A percentile compares a stretch with the other conserved stretches of the same genome.
These are phyloP conservation scores for Endotrypanum monterogeii DNA, from an alignment of 208 protist genomes.

Conservation along the genomic window DNA sequence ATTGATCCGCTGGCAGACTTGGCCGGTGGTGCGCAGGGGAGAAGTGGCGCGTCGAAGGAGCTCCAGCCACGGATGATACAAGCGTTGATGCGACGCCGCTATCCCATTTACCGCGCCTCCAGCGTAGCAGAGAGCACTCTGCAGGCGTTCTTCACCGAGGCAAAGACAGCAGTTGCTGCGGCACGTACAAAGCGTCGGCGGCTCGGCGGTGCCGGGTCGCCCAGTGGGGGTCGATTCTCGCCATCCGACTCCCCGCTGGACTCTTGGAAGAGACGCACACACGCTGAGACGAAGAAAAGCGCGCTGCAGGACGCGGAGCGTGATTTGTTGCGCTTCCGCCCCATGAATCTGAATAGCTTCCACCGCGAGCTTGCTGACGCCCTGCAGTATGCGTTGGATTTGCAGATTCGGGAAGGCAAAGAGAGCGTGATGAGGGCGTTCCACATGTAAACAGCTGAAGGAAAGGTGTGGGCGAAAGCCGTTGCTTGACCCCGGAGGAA, in stretches of 20 bases:
- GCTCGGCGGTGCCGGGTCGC: not conserved
- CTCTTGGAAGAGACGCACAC: no score
- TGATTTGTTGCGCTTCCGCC: constrained; percentile 51
- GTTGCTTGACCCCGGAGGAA: no score
- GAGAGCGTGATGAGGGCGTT: constrained; percentile 48
- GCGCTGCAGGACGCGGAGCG: constrained; percentile 44
- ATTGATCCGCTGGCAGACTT: constrained; percentile 9
- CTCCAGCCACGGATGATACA: constrained; percentile 7
- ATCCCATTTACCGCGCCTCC: constrained; percentile 68
- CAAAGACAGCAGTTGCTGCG: constrained; percentile 13
- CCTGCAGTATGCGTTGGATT: constrained; percentile 60
- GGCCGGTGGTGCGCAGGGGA: constrained; percentile 7
- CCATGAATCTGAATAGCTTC: constrained; percentile 67
- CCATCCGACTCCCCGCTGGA: not conserved
- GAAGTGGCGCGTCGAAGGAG: constrained; percentile 17
- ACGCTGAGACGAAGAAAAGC: not conserved
- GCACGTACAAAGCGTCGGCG: not conserved
- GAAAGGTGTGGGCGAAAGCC: no score
- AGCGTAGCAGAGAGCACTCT: constrained; percentile 79
- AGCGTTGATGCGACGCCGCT: constrained; percentile 21
- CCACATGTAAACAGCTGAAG: constrained; percentile 34
- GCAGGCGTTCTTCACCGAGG: constrained; percentile 27
- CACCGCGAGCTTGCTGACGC: constrained; percentile 64
- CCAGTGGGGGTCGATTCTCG: not conserved
- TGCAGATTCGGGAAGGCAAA: constrained; percentile 49